Evolutionary conservation across 495 filamentous ascomycete genomes (phyloP), one percentile per base, ranked within the genome.

Genomic region (Neurospora africana): DNA sequence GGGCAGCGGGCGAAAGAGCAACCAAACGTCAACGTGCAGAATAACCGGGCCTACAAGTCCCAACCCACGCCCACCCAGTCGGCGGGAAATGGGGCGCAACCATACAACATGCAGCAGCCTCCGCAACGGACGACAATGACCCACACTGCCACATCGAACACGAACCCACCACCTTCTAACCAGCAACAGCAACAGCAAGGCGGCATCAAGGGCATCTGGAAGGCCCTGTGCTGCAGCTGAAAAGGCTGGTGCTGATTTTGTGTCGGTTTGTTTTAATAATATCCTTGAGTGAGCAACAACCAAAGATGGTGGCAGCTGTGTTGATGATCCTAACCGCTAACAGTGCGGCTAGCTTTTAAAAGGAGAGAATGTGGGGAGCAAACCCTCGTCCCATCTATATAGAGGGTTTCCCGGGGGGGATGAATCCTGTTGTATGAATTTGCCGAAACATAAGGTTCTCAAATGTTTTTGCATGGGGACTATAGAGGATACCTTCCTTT

Each of bases 1-100:
- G 93, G 92, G 82, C 88, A 87, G 88, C 89, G 88, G 84, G 93
- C 91, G 87, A 90, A 88, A 87, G 90, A 93, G 82, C 91, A 91
- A 86, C 90, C 83, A 93, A 94, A 89, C 92, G 92, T 83, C 78
- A 84, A 84, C 84, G 88, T 33, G 53, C 53, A 65, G 53, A 65
- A 33, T 65, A 65, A 65, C 53, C 53, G 53, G 23, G 53, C 53
- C 13, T 65, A 65, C 27, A 65, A 65, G 53, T 65, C 53, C 27
- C 53, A 65, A 35, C 27, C 53, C 27, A 65, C 53, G 4, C 53
- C 53, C 53, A 33, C 53, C 53, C 53, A 65, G 15, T 65, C 53
- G 53, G 53, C 53, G 15, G 53, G 53, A 33, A 33, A 33, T 15
- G 53, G 53, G 5, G 23, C 27, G 53, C 53, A 65, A 65, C 53